These are phyloP conservation scores for Ophiostoma quercus DNA, from an alignment of 2,329 filamentous ascomycete species.

Conservation along the genomic window DNA sequence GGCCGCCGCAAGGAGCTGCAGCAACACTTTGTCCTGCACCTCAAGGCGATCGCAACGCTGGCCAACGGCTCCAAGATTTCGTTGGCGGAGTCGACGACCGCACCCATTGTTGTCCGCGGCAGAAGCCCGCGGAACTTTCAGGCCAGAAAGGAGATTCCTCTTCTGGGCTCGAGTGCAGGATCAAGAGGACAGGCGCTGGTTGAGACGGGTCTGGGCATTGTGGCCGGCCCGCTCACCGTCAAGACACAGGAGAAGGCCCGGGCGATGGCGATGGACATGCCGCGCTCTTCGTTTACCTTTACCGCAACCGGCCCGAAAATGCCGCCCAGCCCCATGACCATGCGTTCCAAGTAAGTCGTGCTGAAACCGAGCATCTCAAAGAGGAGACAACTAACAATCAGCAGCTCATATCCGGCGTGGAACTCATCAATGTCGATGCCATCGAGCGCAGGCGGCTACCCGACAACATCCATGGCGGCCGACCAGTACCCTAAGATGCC, in stretches of 20 bases:
- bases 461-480: slow-evolving; percentile 46
- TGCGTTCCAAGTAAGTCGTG: slow-evolving; percentile 54
- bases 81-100: slow-evolving; percentile 77
- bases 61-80: slow-evolving; percentile 77
- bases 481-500: slow-evolving; percentile 52
- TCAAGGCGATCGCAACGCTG: slow-evolving; percentile 80
- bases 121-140: slow-evolving; percentile 93
- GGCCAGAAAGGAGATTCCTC: slow-evolving; percentile 83
- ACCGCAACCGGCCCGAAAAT: slow-evolving; percentile 48
- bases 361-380: background rate
- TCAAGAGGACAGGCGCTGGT: slow-evolving; percentile 71
- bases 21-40: slow-evolving; percentile 86
- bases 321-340: slow-evolving; percentile 48
- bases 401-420: slow-evolving; percentile 56
- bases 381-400: slow-evolving; percentile 27
- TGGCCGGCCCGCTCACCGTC: slow-evolving; percentile 50
- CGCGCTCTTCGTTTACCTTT: slow-evolving; percentile 54
- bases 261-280: slow-evolving; percentile 50
- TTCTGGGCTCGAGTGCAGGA: slow-evolving; percentile 70
- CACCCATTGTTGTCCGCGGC: slow-evolving; percentile 88
- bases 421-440: slow-evolving; percentile 43
- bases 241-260: slow-evolving; percentile 54
- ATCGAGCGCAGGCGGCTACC: slow-evolving; percentile 32
- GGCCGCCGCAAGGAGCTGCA: slow-evolving; percentile 90
- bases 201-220: slow-evolving; percentile 57